Percentiles rank a stretch among this genome's conserved stretches.
phyloP scores from a whole-genome alignment of 192 early-diverging fungal species.

The Coemansia sp. region DNA sequence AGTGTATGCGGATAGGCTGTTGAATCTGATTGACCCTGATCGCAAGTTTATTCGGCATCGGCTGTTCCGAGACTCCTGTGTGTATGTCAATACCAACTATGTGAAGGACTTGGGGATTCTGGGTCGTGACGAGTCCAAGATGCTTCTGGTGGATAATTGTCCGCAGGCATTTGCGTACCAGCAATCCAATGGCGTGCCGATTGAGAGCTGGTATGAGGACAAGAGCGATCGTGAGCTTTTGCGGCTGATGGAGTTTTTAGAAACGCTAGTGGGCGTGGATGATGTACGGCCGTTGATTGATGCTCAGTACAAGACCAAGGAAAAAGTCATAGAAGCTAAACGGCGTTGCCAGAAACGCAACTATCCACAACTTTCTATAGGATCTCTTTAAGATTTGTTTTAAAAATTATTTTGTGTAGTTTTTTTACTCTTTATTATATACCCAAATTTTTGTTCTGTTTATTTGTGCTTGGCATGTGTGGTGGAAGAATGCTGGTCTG shows the following conservation, averaged over 20 bases:
- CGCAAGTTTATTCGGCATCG: conserved; percentile 63
- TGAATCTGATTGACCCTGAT: conserved; percentile 63
- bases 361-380: neutral
- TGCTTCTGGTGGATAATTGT: conserved; percentile 69
- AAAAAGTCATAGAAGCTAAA: conserved; percentile 46
- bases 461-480: too few relatives aligned
- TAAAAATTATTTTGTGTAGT: too few relatives aligned
- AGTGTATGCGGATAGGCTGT: conserved; percentile 64
- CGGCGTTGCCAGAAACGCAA: conserved; percentile 20
- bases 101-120: conserved; percentile 69
- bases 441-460: too few relatives aligned
- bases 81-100: conserved; percentile 64
- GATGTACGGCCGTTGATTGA: conserved; percentile 70
- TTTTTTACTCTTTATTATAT: too few relatives aligned
- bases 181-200: conserved; percentile 69
- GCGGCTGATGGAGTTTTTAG: conserved; percentile 60
- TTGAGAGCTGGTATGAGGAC: conserved; percentile 73
- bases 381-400: too few relatives aligned
- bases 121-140: conserved; percentile 63
- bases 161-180: conserved; percentile 76
- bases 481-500: too few relatives aligned
- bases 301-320: conserved; percentile 52
- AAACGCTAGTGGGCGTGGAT: conserved; percentile 57
- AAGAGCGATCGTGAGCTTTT: conserved; percentile 62
- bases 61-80: conserved; percentile 68